Evolutionary conservation across 176 grass and related monocot species (phyloP), one percentile per base, ranked within the genome.

Genomic region (Paspalum notatum): DNA sequence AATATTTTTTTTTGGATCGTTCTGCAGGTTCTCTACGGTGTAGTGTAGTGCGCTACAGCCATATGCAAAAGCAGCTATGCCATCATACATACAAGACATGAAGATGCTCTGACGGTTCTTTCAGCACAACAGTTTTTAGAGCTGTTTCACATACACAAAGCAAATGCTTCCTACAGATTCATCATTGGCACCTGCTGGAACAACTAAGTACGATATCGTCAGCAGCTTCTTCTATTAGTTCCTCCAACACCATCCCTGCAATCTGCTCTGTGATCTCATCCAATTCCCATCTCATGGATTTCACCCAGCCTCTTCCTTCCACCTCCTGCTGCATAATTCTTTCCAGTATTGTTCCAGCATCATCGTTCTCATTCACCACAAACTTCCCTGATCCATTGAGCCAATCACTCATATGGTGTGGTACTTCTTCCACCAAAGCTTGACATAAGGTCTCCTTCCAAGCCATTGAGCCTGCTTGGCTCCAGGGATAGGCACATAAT

Each of bases 301-400:
- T 82, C 20, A 51, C 47, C 90, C 90, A 95, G 18, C 72, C 78
- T 48, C 57, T 87, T 75, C 75, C 92, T 80, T 83, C 79, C 17
- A 99, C 56, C 45, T 99, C 92, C 37, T 82, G 83, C 11, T 76
- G 88, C 82, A 95, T 72, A 32, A 93, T 44, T 72, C 81, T 89
- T 57, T 93, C 92, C 72, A 90, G 24, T 58, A 84, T 40, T 27
- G 76, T 17, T 25, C 38, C 86, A 6, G 66, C 54, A 20, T 87
- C 84, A 0, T 87, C 84, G 5, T 46, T 59, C 46, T 88, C 76
- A 1, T 73, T 84, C 8, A 50, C 25, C n/a, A 62, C 50, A 17
- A 84, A 71, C 7, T 56, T 80, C 32, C 78, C 84, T 21, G 69
- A 80, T n/a, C 62, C 81, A 56, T 78, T 77, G 44, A 93, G 75